Conservation (phyloP, 305 asterid species). For the Solanum aculeatissimum region DNA sequence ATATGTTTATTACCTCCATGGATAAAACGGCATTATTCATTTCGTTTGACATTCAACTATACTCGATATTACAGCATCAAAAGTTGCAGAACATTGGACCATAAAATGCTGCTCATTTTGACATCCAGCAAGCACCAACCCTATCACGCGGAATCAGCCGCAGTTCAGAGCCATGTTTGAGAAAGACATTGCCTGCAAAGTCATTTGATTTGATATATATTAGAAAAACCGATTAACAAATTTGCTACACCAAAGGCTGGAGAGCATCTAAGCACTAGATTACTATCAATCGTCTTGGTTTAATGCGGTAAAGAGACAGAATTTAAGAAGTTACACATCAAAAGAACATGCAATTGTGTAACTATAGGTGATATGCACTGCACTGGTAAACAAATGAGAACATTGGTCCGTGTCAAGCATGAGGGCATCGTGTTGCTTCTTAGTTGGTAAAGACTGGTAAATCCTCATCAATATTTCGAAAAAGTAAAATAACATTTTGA, state of each 20-base stretch:
- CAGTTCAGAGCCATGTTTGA: constrained; percentile 82
- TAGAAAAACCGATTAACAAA: background rate
- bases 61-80: background rate
- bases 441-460: background rate
- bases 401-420: background rate
- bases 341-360: background rate
- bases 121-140: constrained; percentile 38
- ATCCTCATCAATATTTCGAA: background rate
- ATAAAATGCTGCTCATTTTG: background rate
- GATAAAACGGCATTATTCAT: background rate
- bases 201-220: background rate
- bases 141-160: constrained; percentile 86
- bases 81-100: background rate
- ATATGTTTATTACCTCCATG: background rate
- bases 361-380: background rate
- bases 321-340: background rate
- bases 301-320: background rate
- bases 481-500: background rate
- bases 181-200: constrained; percentile 76
- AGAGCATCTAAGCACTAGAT: background rate
- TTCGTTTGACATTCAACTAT: background rate
- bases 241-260: background rate
- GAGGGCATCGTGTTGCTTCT: background rate
- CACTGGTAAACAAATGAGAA: background rate
- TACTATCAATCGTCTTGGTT: background rate